A percentile compares a stretch with the other conserved stretches of the same genome.
phyloP scores from a whole-genome alignment of 108 stramenopile species.

The Conticribra guillardii region DNA sequence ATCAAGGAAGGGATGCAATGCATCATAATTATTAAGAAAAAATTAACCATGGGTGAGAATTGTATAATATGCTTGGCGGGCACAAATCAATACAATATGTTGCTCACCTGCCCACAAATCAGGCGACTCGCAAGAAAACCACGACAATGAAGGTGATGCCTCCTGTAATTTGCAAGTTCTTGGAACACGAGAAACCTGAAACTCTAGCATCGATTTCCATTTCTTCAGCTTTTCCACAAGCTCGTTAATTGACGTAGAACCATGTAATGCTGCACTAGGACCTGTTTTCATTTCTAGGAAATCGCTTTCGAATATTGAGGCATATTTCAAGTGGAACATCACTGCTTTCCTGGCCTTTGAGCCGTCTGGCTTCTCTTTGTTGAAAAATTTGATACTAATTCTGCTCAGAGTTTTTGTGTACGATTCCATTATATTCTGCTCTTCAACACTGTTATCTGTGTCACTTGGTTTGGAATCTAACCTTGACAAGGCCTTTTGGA shows the following conservation, averaged over 20 bases:
- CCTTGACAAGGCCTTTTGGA: slow-evolving; percentile 68
- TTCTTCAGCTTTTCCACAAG: slow-evolving; percentile 60
- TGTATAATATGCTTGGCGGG: too few relatives aligned
- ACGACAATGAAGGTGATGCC: slow-evolving; percentile 70
- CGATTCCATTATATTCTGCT: slow-evolving; percentile 56
- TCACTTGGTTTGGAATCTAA: slow-evolving; percentile 36
- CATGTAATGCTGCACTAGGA: not conserved
- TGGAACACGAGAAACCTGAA: slow-evolving; percentile 65
- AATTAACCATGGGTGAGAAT: too few relatives aligned
- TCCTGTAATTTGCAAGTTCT: slow-evolving; percentile 59
- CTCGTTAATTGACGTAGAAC: slow-evolving; percentile 43
- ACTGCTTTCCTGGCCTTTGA: slow-evolving; percentile 65
- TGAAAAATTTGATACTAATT: slow-evolving; percentile 78
- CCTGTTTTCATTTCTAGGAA: slow-evolving; percentile 38
- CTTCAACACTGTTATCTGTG: slow-evolving; percentile 49
- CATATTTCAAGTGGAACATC: slow-evolving; percentile 76
- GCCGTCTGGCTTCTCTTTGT: slow-evolving; percentile 38
- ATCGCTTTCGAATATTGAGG: slow-evolving; percentile 66
- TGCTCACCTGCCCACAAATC: slow-evolving; percentile 77
- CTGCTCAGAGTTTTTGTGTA: slow-evolving; percentile 68
- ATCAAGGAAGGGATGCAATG: slow-evolving; percentile 58
- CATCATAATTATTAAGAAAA: too few relatives aligned
- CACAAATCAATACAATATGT: too few relatives aligned
- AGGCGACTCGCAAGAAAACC: slow-evolving; percentile 65
- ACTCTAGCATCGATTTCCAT: slow-evolving; percentile 79